Percentiles rank a stretch among this genome's conserved stretches.
Evolutionary conservation across 2,329 filamentous ascomycete species (phyloP).

Genomic region (Blastomyces parvus): DNA sequence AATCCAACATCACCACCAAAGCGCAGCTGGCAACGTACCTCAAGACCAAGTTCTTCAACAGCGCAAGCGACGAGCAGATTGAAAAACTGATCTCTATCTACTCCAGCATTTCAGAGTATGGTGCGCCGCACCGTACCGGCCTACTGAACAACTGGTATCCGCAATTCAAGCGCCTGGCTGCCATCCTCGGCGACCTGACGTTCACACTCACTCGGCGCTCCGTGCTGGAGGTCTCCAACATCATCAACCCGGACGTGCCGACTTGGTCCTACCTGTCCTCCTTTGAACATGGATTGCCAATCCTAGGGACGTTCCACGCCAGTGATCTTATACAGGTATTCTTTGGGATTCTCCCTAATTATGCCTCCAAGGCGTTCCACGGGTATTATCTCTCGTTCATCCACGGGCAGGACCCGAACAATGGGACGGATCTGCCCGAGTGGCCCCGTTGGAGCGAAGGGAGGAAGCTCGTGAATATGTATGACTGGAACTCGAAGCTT

Average conservation of each 20-base stretch:
- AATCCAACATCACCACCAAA: slow-evolving; percentile 56
- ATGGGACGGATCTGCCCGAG: slow-evolving; percentile 35
- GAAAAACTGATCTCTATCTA: slow-evolving; percentile 54
- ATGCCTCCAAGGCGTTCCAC: slow-evolving; percentile 51
- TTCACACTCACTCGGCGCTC: slow-evolving; percentile 63
- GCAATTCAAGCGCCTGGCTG: slow-evolving; percentile 66
- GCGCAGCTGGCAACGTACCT: slow-evolving; percentile 55
- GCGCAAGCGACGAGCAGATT: slow-evolving; percentile 45
- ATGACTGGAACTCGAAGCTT: slow-evolving; percentile 25
- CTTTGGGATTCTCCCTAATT: slow-evolving; percentile 53
- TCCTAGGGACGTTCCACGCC: slow-evolving; percentile 68
- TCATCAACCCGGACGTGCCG: slow-evolving; percentile 49
- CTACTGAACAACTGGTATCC: slow-evolving; percentile 63
- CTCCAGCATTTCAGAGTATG: slow-evolving; percentile 45
- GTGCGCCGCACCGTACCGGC: slow-evolving; percentile 63
- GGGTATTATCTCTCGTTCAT: slow-evolving; percentile 66
- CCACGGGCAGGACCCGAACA: slow-evolving; percentile 61
- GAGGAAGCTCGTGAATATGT: slow-evolving; percentile 39
- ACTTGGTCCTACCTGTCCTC: slow-evolving; percentile 66
- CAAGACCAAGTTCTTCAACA: slow-evolving; percentile 48
- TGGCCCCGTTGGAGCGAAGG: slow-evolving; percentile 48
- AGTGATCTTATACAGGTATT: slow-evolving; percentile 62
- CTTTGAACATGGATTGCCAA: slow-evolving; percentile 60
- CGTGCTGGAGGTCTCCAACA: slow-evolving; percentile 45
- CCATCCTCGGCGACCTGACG: slow-evolving; percentile 63